Evolutionary conservation across 1,284 basidiomycete genomes (phyloP), one percentile per base, ranked within the genome.

Genomic region (Heterobasidion annosum): DNA sequence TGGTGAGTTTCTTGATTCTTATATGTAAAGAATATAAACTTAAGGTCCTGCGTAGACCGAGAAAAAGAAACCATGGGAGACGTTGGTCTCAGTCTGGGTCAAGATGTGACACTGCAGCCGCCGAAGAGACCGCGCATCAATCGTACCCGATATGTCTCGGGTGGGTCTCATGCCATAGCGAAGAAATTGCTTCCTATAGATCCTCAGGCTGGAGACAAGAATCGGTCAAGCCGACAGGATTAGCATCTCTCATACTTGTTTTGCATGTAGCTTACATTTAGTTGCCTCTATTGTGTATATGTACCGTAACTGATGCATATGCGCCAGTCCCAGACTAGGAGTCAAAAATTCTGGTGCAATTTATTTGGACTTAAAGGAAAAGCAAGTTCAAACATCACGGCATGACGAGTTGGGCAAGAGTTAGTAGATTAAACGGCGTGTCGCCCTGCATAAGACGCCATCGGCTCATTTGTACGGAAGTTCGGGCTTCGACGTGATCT

Each of bases 161-260:
- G 45, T n/a, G 12, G 12, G 25, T 32, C 45, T 32, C 62, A 75
- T 59, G 78, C 71, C 46, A 56, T 83, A 35, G 82, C 80, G 2
- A 77, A 74, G 66, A 82, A 77, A 68, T 64, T 76, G 37, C 70
- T 85, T 33, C 82, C 82, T 7, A 79, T 83, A 59, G 82, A 83
- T 64, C 79, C 76, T 44, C 72, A 75, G 53, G 77, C 75, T 43
- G 74, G 71, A 50, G 82, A 84, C 56, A 81, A 81, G 65, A 68
- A 68, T 53, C 73, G 77, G 51, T 57, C 62, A 45, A 70, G 72
- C 55, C 73, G 81, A 63, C 81, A 80, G 65, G 75, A 80, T 59
- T 77, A 56, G 40, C 47, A 55, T 58, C 54, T 54, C 52, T 52
- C 55, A 53, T 32, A 42, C 18, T 48, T 13, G 25, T 33, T 19